Conservation (phyloP, 2,329 filamentous ascomycete genomes). For the Ophiocordyceps australis region DNA sequence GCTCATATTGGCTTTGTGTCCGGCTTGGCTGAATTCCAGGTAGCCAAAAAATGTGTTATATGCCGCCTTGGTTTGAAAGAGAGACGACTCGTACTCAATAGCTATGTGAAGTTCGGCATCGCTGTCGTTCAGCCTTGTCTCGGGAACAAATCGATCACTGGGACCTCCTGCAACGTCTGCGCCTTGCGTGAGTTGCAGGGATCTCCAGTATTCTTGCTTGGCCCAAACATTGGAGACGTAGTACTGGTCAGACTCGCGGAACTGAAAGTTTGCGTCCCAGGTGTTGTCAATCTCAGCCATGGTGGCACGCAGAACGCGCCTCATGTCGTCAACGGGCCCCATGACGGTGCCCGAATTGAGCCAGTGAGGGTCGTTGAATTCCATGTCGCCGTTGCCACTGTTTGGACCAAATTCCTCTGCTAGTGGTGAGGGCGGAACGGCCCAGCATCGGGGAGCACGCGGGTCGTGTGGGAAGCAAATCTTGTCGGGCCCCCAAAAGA, state of each 20-base stretch:
- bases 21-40: conserved; percentile 11
- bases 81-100: conserved; percentile 19
- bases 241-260: conserved; percentile 21
- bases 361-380: conserved; percentile 17
- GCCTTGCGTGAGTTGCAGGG: conserved; percentile 8
- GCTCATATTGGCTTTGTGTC: conserved; percentile 7
- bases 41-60: conserved; percentile 15
- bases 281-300: conserved; percentile 13
- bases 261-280: conserved; percentile 12
- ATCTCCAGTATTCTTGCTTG: conserved; percentile 21
- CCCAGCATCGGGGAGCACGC: conserved; percentile 19
- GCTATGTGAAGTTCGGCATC: conserved; percentile 15
- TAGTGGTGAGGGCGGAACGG: conserved; percentile 16
- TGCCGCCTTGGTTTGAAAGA: conserved; percentile 20
- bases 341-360: conserved; percentile 28
- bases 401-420: conserved; percentile 15
- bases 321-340: conserved; percentile 15
- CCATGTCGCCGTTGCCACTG: conserved; percentile 12
- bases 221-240: conserved; percentile 23
- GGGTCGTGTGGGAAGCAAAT: conserved; percentile 20
- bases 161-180: conserved; percentile 4
- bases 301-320: conserved; percentile 8
- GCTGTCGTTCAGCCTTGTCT: conserved; percentile 5
- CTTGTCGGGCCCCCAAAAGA: conserved; percentile 27
- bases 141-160: conserved; percentile 6